Conservation (phyloP, 345 rosid species). For the Gossypium rotundifolium region DNA sequence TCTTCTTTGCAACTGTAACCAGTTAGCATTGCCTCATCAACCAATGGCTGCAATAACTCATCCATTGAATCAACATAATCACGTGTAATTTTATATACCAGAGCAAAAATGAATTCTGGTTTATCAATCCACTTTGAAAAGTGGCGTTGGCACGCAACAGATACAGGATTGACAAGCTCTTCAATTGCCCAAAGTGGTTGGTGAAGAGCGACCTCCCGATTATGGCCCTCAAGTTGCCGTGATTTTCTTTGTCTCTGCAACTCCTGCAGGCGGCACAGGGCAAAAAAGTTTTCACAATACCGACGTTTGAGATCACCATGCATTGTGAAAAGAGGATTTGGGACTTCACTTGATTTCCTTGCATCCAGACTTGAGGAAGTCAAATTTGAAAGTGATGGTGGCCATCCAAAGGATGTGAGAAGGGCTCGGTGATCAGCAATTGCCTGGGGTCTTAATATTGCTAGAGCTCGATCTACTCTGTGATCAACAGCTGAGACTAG, state of each 20-base stretch:
- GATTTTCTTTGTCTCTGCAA: constrained; percentile 78
- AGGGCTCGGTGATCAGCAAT: constrained; percentile 76
- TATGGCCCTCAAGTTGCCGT: constrained; percentile 70
- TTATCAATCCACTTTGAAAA: constrained; percentile 76
- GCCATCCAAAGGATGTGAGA: constrained; percentile 89
- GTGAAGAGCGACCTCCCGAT: constrained; percentile 51
- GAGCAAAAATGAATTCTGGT: constrained; percentile 84
- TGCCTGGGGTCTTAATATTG: constrained; percentile 86
- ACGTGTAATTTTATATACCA: constrained; percentile 73
- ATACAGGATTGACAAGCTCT: constrained; percentile 87
- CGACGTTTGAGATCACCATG: constrained; percentile 56
- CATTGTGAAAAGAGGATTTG: constrained; percentile 78
- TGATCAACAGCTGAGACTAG: constrained; percentile 86
- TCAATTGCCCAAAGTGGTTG: constrained; percentile 98
- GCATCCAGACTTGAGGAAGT: constrained; percentile 46
- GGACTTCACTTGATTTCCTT: constrained; percentile 37
- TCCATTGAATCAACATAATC: constrained; percentile 89
- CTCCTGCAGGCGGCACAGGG: constrained; percentile 73
- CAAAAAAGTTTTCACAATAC: constrained; percentile 65
- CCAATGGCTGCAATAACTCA: constrained; percentile 87
- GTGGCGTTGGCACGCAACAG: constrained; percentile 64
- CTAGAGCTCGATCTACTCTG: constrained; percentile 86
- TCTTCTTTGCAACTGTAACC: constrained; percentile 97
- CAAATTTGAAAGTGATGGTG: constrained; percentile 65
- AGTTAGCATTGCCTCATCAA: constrained; percentile 76